phyloP scores from a whole-genome alignment of 495 filamentous ascomycete species.

The Tuber borchii region DNA sequence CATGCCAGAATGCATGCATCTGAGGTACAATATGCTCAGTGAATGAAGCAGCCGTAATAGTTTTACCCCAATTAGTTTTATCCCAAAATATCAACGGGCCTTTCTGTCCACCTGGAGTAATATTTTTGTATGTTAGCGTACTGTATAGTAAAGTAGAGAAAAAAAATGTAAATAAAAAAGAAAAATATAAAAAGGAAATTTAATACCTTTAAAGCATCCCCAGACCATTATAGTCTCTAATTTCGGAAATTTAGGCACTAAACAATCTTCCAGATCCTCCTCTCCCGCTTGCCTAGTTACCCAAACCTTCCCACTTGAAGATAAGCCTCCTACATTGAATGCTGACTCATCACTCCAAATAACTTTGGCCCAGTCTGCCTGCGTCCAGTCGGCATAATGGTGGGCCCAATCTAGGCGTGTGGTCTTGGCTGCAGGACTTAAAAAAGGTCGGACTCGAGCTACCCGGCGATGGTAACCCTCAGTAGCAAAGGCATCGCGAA shows the following conservation, averaged over 20 bases:
- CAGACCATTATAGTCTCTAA: neutral
- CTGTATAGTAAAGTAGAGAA: too few relatives aligned
- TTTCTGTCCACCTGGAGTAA: neutral
- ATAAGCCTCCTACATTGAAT: neutral
- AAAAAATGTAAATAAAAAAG: too few relatives aligned
- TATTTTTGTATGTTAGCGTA: too few relatives aligned
- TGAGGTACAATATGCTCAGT: slow-evolving; percentile 3
- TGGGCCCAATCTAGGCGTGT: neutral
- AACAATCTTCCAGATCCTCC: slow-evolving; percentile 1
- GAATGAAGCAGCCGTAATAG: neutral
- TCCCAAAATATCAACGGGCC: slow-evolving; percentile 10
- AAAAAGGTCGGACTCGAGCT: neutral
- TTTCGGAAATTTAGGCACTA: neutral
- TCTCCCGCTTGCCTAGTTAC: neutral
- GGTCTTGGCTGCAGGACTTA: too few relatives aligned
- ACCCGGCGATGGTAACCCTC: neutral
- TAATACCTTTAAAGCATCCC: neutral
- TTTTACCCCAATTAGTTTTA: slow-evolving; percentile 9
- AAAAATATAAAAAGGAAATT: too few relatives aligned
- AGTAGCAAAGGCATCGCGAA: slow-evolving; percentile 1
- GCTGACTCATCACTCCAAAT: neutral
- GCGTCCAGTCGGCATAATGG: neutral
- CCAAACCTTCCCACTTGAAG: neutral
- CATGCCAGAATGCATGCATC: slow-evolving; percentile 5
- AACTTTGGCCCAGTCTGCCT: neutral